Conservation (phyloP, 495 filamentous ascomycete genomes). For the Chlorociboria aeruginascens region DNA sequence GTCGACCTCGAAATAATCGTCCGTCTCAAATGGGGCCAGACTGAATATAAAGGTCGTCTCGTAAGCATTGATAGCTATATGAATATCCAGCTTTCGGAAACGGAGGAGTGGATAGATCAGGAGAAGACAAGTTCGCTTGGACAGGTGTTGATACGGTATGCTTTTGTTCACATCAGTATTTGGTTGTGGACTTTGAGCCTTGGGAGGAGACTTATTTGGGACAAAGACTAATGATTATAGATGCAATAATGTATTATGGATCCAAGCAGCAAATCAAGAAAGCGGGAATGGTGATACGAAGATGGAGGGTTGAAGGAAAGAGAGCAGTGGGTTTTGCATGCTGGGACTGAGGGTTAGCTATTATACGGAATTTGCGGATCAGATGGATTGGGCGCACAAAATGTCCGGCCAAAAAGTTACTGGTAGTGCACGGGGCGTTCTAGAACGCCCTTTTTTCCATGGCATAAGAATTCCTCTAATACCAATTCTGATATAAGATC, state of each 20-base stretch:
- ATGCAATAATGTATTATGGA: constrained; percentile 95
- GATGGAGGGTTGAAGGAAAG: constrained; percentile 46
- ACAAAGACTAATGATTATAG: constrained; percentile 24
- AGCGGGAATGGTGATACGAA: constrained; percentile 39
- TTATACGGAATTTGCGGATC: neutral
- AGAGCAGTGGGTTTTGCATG: neutral
- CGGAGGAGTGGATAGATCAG: constrained; percentile 85
- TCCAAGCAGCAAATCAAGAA: constrained; percentile 55
- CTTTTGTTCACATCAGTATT: constrained; percentile 1
- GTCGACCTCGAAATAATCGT: constrained; percentile 85
- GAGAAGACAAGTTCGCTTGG: constrained; percentile 76
- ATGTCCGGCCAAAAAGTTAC: constrained; percentile 15
- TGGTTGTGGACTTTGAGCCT: no score
- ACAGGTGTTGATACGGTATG: constrained; percentile 82
- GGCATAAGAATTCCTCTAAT: neutral
- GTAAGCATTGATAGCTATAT: constrained; percentile 96
- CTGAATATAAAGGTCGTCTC: constrained; percentile 87
- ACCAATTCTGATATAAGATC: neutral
- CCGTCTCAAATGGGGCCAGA: constrained; percentile 93
- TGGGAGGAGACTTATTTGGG: neutral
- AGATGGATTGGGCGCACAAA: constrained; percentile 1
- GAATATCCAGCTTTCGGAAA: constrained; percentile 85
- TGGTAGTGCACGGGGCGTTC: constrained; percentile 15
- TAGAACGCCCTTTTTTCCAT: constrained; percentile 6
- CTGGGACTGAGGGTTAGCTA: neutral